Base-by-base conservation (phyloP, 164 flowering plant species). In the Echeveria elegans region DNA sequence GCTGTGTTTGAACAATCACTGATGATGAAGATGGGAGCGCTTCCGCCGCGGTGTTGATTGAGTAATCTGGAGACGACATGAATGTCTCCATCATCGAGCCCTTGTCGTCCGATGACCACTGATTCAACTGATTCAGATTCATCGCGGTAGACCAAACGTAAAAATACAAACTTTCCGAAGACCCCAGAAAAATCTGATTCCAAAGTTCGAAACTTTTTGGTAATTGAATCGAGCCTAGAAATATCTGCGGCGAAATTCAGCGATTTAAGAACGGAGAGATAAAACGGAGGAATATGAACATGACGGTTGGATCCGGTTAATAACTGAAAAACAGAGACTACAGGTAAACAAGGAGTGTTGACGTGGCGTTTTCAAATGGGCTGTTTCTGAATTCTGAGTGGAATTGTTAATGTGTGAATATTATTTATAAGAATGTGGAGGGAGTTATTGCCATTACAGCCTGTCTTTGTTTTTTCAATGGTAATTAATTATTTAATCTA, bases 61-160 rank as follows among this genome's bases (percentile, higher is more conserved):
- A 70, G 1, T 82, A 72, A 71, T 88, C 96, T 58, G 56, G 16
- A 19, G 93, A 74, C 36, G 79, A 74, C 78, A 89, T 84, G 71
- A 89, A 87, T 10, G 88, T 85, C 24, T 91, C 97, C 86, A 89
- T 84, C n/a, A n/a, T 83, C 14, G 97, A 78, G 0, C 80, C 69
- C 80, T 86, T 85, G 58, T 82, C 93, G 63, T 91, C 96, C 11
- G 9, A 7, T 0, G 83, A 67, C 93, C 96, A 91, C 0, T 81
- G 72, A 73, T 86, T 88, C 89, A 86, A n/a, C n/a, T n/a, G n/a
- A n/a, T n/a, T n/a, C n/a, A n/a, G 19, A 48, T 48, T 21, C 23
- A 48, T 10, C n/a, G n/a, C n/a, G n/a, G n/a, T n/a, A n/a, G n/a
- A n/a, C n/a, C n/a, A n/a, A n/a, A n/a, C n/a, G 15, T 2, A 40